phyloP scores from a whole-genome alignment of 495 filamentous ascomycete genomes.

The Glarea lozoyensis region DNA sequence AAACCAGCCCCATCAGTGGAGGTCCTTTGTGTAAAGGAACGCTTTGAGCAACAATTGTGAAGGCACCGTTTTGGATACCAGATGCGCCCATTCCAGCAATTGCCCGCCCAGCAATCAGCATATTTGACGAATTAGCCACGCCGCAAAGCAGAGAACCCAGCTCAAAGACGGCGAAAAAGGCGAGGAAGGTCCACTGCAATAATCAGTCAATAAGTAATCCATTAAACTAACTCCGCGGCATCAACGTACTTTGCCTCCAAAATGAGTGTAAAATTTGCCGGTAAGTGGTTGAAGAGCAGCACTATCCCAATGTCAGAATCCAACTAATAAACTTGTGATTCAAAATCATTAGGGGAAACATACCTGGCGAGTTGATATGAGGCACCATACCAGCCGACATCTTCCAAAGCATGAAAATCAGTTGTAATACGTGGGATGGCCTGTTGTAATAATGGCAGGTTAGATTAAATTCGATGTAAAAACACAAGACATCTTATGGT shows the following conservation, averaged over 20 bases:
- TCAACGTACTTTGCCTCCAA: slow-evolving; percentile 28
- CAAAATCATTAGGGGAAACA: slow-evolving; percentile 7
- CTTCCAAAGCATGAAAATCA: slow-evolving; percentile 33
- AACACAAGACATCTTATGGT: not conserved
- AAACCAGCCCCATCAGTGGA: slow-evolving; percentile 31
- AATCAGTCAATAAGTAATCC: too few species aligned
- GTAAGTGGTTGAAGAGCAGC: slow-evolving; percentile 35
- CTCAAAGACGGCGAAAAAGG: slow-evolving; percentile 37
- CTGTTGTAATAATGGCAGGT: slow-evolving; percentile 28
- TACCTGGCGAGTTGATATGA: slow-evolving; percentile 34
- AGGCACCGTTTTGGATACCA: slow-evolving; percentile 40
- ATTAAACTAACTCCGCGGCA: not conserved
- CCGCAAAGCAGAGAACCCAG: slow-evolving; percentile 47
- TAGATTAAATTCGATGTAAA: slow-evolving; percentile 19
- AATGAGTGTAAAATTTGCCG: slow-evolving; percentile 39
- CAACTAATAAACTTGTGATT: not conserved
- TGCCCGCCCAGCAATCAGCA: slow-evolving; percentile 46
- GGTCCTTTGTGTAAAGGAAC: slow-evolving; percentile 38
- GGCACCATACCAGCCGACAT: slow-evolving; percentile 46
- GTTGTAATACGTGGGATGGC: slow-evolving; percentile 31
- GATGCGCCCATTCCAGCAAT: slow-evolving; percentile 43
- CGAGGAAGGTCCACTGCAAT: too few species aligned
- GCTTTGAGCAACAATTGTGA: slow-evolving; percentile 41
- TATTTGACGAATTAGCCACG: slow-evolving; percentile 38
- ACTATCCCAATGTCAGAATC: too few species aligned